Percentiles rank a stretch among this genome's conserved stretches.
phyloP scores from a whole-genome alignment of 805 yeast genomes.

The Sugiyamaella mastotermitis region DNA sequence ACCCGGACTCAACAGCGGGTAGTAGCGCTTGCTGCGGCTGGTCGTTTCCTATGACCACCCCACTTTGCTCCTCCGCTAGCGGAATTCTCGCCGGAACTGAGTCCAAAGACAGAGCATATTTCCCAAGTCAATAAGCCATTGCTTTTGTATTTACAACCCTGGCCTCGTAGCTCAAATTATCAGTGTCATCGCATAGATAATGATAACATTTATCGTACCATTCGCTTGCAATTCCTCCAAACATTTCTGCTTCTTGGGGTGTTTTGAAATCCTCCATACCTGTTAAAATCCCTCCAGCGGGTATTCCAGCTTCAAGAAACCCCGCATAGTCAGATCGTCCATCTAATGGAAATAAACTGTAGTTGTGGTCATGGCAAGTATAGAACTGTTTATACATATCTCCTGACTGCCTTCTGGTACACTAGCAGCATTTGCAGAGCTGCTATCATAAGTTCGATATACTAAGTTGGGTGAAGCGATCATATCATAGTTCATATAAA shows the following conservation, averaged over 20 bases:
- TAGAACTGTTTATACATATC: slow-evolving; percentile 61
- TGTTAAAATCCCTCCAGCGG: slow-evolving; percentile 93
- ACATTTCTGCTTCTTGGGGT: slow-evolving; percentile 45
- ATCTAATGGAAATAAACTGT: slow-evolving; percentile 82
- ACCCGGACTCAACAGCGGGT: no score
- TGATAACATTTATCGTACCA: slow-evolving; percentile 86
- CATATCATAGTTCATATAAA: slow-evolving; percentile 97
- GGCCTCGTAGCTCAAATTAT: slow-evolving; percentile 76
- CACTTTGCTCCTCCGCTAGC: no score
- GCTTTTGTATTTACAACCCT: slow-evolving; percentile 76
- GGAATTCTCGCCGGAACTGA: no score
- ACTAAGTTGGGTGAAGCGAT: slow-evolving; percentile 95
- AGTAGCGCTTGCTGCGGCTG: no score
- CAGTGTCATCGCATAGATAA: slow-evolving; percentile 72
- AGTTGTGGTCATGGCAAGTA: slow-evolving; percentile 57
- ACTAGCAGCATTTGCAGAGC: slow-evolving; percentile 48
- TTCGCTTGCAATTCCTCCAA: slow-evolving; percentile 66
- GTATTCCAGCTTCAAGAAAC: slow-evolving; percentile 79
- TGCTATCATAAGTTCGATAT: slow-evolving; percentile 75
- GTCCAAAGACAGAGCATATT: slow-evolving; percentile 70
- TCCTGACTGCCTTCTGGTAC: slow-evolving; percentile 87
- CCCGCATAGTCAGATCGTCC: slow-evolving; percentile 96
- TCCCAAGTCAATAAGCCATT: slow-evolving; percentile 89
- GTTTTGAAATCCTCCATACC: slow-evolving; percentile 85
- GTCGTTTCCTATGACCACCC: no score